phyloP scores from a whole-genome alignment of 768 basidiomycete species.

The Hygrocybe punicea region DNA sequence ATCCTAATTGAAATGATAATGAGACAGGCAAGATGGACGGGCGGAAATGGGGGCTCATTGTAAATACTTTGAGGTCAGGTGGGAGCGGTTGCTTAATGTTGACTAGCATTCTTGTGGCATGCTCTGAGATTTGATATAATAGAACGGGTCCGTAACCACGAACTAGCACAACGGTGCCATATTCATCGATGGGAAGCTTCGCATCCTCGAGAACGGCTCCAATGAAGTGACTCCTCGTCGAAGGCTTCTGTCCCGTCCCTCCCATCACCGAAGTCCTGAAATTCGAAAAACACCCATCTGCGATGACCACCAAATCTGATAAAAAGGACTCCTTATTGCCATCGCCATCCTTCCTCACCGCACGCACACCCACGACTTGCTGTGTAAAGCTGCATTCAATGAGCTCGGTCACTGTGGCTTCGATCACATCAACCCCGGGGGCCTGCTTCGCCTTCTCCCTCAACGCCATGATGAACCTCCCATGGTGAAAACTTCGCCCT shows the following conservation, averaged over 20 bases:
- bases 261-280: slow-evolving; percentile 74
- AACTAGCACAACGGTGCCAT: slow-evolving; percentile 82
- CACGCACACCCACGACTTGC: slow-evolving; percentile 64
- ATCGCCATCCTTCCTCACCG: slow-evolving; percentile 41
- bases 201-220: slow-evolving; percentile 81
- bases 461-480: slow-evolving; percentile 78
- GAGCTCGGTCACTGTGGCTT: slow-evolving; percentile 79
- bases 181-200: slow-evolving; percentile 64
- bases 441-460: slow-evolving; percentile 61
- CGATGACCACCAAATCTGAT: slow-evolving; percentile 80
- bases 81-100: slow-evolving; percentile 86
- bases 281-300: slow-evolving; percentile 95
- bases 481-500: slow-evolving; percentile 92
- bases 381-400: slow-evolving; percentile 51
- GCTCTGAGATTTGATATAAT: slow-evolving; percentile 84
- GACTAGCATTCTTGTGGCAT: slow-evolving; percentile 90
- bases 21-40: not conserved
- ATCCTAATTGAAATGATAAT: slow-evolving; percentile 37
- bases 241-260: slow-evolving; percentile 44
- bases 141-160: slow-evolving; percentile 84
- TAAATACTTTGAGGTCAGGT: slow-evolving; percentile 66
- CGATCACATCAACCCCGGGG: slow-evolving; percentile 70
- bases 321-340: slow-evolving; percentile 50
- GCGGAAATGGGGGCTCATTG: too few species aligned
- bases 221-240: slow-evolving; percentile 74